Base-by-base conservation (phyloP, 345 rosid genomes). In the Durio zibethinus region DNA sequence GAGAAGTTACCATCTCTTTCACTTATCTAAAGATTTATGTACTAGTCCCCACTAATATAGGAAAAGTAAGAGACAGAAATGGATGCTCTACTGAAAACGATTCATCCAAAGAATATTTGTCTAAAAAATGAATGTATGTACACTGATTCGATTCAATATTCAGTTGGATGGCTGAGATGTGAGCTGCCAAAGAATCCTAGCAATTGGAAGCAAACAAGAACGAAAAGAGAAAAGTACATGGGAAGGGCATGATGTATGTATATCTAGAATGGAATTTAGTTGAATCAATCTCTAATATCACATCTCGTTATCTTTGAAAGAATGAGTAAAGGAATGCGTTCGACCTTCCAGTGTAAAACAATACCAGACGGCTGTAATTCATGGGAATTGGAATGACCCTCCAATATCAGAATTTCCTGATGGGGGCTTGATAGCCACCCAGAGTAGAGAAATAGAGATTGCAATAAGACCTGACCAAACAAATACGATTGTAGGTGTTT, bases 381-480 rank as follows among this genome's bases (percentile, higher is more conserved):
- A 88, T 61, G 87, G 80, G 78, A 90, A 78, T 70, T 79, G 86
- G 80, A 92, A 88, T 10, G 83, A 73, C 10, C 97, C 93, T 68
- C 96, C 97, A 70, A 90, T 89, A 45, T 85, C 80, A 36, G 82
- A 72, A 70, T 81, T 88, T 72, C 78, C 82, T 4, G 94, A 80
- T 1, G 92, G 92, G 16, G 90, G 92, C 3, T 77, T 78, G 52
- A 94, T 89, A 2, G 97, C 90, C 72, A 91, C 86, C 86, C 97
- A 92, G 2, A 94, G 85, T 62, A 94, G 83, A 33, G 96, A 94
- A n/a, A 94, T 80, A 38, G 87, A 81, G 47, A 92, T 89, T 8
- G 97, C 85, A 3, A 92, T 81, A 25, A 94, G 98, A 25, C 94
- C 96, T 8, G 94, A 82, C 98, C 97, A 94, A 18, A 94, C 92